Percentiles rank a stretch among this genome's conserved stretches.
phyloP scores from a whole-genome alignment of 73 alveolate species.

The Breviolum minutum region DNA sequence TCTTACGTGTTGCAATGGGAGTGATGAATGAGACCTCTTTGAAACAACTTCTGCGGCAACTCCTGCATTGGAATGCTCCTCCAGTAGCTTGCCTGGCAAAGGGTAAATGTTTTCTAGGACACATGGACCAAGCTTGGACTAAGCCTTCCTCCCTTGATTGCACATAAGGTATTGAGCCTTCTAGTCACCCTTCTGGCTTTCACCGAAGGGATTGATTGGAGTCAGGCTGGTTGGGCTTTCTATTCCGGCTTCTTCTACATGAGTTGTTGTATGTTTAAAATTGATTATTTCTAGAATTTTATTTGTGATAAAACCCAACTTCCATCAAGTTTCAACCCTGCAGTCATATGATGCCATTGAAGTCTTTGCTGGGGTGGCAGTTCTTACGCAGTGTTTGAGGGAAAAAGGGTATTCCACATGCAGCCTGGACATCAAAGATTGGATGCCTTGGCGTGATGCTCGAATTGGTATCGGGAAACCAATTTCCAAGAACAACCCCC shows the following conservation, averaged over 20 bases:
- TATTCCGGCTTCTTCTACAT: neutral
- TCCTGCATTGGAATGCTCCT: no score
- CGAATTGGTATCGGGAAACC: neutral
- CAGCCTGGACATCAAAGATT: neutral
- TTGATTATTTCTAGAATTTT: neutral
- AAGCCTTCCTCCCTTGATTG: no score
- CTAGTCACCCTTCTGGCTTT: neutral
- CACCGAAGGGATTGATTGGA: neutral
- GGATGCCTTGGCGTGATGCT: neutral
- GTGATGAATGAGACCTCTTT: no score
- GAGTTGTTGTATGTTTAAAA: neutral
- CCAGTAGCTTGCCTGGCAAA: no score
- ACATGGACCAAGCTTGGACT: no score
- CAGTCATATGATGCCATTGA: slow-evolving; percentile 40
- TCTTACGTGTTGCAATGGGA: no score
- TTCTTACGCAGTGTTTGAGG: neutral
- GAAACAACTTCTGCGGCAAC: no score
- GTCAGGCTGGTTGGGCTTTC: neutral
- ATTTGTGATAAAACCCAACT: no score
- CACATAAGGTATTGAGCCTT: neutral
- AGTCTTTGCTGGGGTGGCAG: slow-evolving; percentile 24
- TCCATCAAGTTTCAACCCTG: neutral
- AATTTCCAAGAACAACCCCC: neutral
- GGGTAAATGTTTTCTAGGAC: no score
- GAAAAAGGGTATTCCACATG: neutral